Evolutionary conservation across 1,284 basidiomycete species (phyloP), one percentile per base, ranked within the genome.

Genomic region (Puccinia novopanici): DNA sequence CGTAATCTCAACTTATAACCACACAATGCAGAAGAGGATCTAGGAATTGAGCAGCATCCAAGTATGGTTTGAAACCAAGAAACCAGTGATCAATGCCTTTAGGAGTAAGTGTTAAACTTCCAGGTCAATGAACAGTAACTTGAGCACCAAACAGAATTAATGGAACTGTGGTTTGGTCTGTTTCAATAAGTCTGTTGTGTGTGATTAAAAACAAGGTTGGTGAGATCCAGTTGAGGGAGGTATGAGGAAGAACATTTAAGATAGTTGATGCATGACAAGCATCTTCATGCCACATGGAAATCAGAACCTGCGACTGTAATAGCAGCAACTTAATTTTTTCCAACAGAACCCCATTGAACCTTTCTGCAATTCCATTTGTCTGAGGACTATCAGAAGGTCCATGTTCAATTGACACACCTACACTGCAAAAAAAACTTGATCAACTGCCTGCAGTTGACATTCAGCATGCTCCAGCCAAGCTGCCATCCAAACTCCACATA

Each of bases 1-100:
- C 30, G 27, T 65, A 76, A 67, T 76, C 75, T 1, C 61, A 42
- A 42, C 61, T 76, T 6, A 76, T 52, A 2, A 76, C 22, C 0
- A 76, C 54, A 22, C 27, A n/a, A 8, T 54, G 75, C 3, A 13
- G 24, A 9, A 42, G n/a, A 4, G 50, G 34, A 37, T 76, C 50
- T 22, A 65, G 27, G 37, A 76, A 76, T 30, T 42, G n/a, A 19
- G 40, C 48, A 30, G 75, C 59, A 67, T 76, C 34, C 8, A 61
- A 76, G 42, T 19, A 67, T 27, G 22, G 42, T 67, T 76, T 61
- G 34, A 40, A 67, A 30, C 59, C 59, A 19, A 76, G 45, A 37
- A 65, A 76, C 8, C 45, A 27, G 4, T 65, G 22, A 3, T 57
- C 55, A 57, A 57, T 15, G 8, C 55, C 55, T 6, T 27, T 57